Evolutionary conservation across 2,329 filamentous ascomycete genomes (phyloP), one percentile per base, ranked within the genome.

Genomic region (Daldinia sp.): DNA sequence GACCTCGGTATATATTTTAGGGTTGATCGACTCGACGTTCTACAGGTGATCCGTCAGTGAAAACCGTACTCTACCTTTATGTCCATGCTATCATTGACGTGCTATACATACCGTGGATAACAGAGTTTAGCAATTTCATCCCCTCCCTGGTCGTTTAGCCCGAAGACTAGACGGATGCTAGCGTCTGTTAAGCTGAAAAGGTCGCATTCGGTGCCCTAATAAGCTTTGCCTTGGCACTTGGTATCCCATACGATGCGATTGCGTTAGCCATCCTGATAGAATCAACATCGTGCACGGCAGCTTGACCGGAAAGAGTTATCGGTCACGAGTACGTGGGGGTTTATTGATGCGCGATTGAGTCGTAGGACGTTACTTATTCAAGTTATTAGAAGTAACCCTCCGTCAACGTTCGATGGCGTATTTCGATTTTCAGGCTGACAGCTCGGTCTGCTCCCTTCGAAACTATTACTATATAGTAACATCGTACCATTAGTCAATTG

Each of bases 321-420:
- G 61, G 61, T 59, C 61, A 53, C 61, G 61, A 42, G 51, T 13
- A 10, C 23, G 44, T 53, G 53, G n/a, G 53, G 60, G 35, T 15
- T 51, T 35, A 15, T 33, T 18, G 20, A 42, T 39, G 12, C 33
- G 30, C 15, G 41, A 50, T 50, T 42, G 41, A 51, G 46, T 26
- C 46, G 33, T 7, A 51, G 46, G n/a, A 51, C 26, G 5, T 35
- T 35, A 35, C 18, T 30, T 9, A 5, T 33, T 28, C 46, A 6
- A 51, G 6, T 15, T 13, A 51, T 28, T 51, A 33, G 20, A 48
- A 48, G 28, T 15, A 48, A 28, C 23, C 23, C 44, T 26, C 5
- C 26, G 15, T 50, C 46, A 30, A 50, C n/a, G 26, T 50, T 30
- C 13, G 26, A 23, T 23, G 26, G 15, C 20, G 46, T 1, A 7